Base-by-base conservation (phyloP, 2,329 filamentous ascomycete species). In the Fusarium udum region DNA sequence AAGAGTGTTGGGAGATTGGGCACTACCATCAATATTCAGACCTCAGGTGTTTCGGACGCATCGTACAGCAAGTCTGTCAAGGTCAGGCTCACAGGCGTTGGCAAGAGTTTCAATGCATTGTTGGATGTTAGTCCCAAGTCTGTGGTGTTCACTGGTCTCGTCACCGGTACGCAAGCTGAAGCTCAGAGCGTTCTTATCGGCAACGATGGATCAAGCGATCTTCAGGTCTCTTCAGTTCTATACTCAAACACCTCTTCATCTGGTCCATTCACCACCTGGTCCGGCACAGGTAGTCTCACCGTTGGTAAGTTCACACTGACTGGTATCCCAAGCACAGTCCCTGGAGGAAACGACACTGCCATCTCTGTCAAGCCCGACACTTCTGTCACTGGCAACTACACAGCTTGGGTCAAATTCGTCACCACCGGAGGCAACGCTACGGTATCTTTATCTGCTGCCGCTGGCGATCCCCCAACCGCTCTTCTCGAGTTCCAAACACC, bases 401-500 rank as follows among this genome's bases (percentile, higher is more conserved):
- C 82, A 5, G 84, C 84, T 28, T 90, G 85, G 71, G 72, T 89
- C 57, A 82, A 81, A 24, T 81, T 89, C 7, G 74, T 78, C 20
- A 86, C 87, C 0, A 80, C 82, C 58, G 88, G 88, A 15, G 89
- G 89, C 0, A 85, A 79, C 49, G 81, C 83, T 20, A 81, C 84
- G 1, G 79, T 90, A 16, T 83, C 84, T 34, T 81, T 90, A 20
- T 80, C 86, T 2, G 88, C 83, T 20, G 83, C 84, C 4, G 84
- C 87, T 13, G 88, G 87, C 1, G 84, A 84, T 4, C 79, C 85
- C 0, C 86, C 89, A 1, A 80, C 80, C 1, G 87, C 87, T 1
- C 75, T 88, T 3, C 78, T 91, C 8, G 86, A 90, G 73, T 90
- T 90, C 76, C 85, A 90, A 75, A 86, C 82, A 0, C 75, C 81